Evolutionary conservation across 1,139 yeast genomes (phyloP).

Genomic region (Debaryomyces coudertii): DNA sequence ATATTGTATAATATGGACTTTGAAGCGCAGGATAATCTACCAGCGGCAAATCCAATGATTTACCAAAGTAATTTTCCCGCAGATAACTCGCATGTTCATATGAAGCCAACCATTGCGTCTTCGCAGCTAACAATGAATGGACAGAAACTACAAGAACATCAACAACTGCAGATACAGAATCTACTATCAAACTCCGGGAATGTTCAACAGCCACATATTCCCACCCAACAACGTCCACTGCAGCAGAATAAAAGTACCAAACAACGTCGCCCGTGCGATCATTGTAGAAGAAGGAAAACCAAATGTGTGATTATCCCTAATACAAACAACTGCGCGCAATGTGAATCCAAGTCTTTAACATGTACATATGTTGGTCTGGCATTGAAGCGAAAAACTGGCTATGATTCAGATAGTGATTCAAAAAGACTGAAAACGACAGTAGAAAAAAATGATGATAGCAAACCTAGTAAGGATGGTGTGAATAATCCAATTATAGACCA

Average conservation of each 20-base stretch:
- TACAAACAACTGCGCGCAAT: conserved; percentile 62
- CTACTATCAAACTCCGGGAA: conserved; percentile 7
- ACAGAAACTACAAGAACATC: conserved; percentile 6
- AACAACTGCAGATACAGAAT: conserved; percentile 8
- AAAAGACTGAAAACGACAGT: conserved; percentile 18
- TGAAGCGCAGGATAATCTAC: conserved; percentile 10
- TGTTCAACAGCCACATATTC: conserved; percentile 11
- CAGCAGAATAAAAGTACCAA: conserved; percentile 21
- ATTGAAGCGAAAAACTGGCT: conserved; percentile 30
- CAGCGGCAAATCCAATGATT: conserved; percentile 7
- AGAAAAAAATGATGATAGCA: not conserved
- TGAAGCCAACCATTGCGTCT: conserved; percentile 1
- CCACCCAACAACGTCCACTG: conserved; percentile 11
- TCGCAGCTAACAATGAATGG: conserved; percentile 10
- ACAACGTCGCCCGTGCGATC: conserved; percentile 63
- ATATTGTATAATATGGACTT: conserved; percentile 39
- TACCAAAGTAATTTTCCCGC: not conserved
- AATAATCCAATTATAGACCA: not conserved
- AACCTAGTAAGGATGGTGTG: not conserved
- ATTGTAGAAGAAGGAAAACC: conserved; percentile 65
- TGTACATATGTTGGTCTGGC: conserved; percentile 56
- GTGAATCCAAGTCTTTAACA: conserved; percentile 67
- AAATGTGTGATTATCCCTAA: conserved; percentile 67
- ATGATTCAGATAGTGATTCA: conserved; percentile 23
- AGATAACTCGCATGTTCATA: not conserved